Base-by-base conservation (phyloP, 163 green algal species). In the Chlamydomonas reinhardtii region DNA sequence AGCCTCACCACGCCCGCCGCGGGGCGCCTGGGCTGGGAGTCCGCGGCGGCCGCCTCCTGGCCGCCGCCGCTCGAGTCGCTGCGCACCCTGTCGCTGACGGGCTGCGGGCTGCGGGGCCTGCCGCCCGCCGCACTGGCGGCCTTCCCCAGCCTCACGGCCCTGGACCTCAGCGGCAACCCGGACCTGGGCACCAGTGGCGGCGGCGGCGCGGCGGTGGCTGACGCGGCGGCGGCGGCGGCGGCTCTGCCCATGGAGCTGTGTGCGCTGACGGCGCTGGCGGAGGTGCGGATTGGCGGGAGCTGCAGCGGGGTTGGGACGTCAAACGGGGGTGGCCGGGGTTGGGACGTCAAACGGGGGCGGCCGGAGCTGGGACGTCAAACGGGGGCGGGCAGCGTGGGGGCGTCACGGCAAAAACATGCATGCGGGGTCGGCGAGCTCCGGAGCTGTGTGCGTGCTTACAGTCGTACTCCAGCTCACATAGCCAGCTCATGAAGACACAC, bases 121-220 rank as follows among this genome's bases (percentile, higher is more conserved):
- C 81, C 81, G 35, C 35, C 56, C 9, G 32, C 32, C 4, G 70
- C 59, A 35, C 35, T 80, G 35, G 54, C 24, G 2, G 56, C 59
- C 29, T 73, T 80, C 37, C 81, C 81, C 19, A 27, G 19, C 17
- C 70, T 87, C 4, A 59, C 68, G 29, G 0, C 19, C 22, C 81
- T 87, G 52, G 81, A 87, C 71, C 29, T 80, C 32, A 69, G 35
- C 16, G n/a, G 52, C 70, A 87, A 87, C 70, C 70, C 35, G 35
- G 81, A 56, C 48, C 48, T 56, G 48, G 48, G 48, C 12, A 19
- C 48, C 5, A 17, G 1, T 14, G 48, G 48, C 48, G 48, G 48
- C 48, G 31, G 66, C n/a, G 29, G n/a, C 48, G 48, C 48, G 66
- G 66, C 66, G 66, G 66, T 19, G 66, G n/a, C 11, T 2, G 48